phyloP scores from a whole-genome alignment of 208 protist genomes.

The Trypanosomatidae sp. region DNA sequence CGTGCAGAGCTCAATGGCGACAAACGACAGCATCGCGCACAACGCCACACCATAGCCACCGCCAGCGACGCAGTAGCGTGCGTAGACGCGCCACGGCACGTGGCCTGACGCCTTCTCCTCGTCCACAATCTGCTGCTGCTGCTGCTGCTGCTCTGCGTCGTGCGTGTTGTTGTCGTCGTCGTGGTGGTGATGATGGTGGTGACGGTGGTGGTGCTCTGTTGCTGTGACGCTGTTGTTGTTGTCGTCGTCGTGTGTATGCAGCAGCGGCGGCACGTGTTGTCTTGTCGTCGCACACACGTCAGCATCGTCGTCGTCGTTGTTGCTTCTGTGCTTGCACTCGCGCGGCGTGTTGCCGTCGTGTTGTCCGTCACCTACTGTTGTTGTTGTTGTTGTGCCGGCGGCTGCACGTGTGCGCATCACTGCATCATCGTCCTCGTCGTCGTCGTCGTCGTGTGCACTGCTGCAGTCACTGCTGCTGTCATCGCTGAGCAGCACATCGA shows the following conservation, averaged over 20 bases:
- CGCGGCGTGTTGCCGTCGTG: no score
- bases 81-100: constrained; percentile 33
- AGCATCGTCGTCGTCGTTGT: no score
- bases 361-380: no score
- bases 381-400: no score
- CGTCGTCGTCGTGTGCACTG: no score
- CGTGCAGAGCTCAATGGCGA: constrained; percentile 10
- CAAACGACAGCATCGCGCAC: constrained; percentile 11
- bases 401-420: no score
- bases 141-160: not conserved
- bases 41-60: constrained; percentile 12
- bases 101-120: constrained; percentile 54
- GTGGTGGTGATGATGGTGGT: not conserved
- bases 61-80: constrained; percentile 16
- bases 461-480: no score
- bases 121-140: constrained; percentile 8
- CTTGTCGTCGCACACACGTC: not conserved
- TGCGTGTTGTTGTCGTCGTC: not conserved
- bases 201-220: not conserved
- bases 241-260: not conserved
- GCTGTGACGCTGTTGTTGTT: not conserved
- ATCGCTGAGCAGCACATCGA: no score
- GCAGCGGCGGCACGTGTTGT: not conserved
- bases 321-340: no score
- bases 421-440: no score